A percentile compares a stretch with the other conserved stretches of the same genome.
These are phyloP conservation scores for Pseudopyricularia cyperi DNA, from an alignment of 2,329 filamentous ascomycete genomes.

Conservation along the genomic window DNA sequence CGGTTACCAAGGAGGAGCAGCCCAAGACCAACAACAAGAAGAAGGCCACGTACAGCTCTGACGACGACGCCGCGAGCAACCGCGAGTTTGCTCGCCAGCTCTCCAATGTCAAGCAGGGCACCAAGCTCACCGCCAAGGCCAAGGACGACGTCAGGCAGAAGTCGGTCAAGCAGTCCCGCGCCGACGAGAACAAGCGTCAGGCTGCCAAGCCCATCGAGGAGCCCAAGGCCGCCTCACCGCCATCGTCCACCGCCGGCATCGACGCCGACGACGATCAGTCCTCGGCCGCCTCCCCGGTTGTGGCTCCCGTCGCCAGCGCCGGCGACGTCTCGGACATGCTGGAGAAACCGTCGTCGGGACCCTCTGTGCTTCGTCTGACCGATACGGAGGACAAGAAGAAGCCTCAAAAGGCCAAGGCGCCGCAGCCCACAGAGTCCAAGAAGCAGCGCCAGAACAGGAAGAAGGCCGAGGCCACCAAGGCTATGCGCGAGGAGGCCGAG, in stretches of 20 bases:
- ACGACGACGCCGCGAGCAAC: slow-evolving; percentile 51
- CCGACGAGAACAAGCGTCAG: slow-evolving; percentile 24
- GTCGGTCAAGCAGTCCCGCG: slow-evolving; percentile 57
- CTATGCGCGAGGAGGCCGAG: slow-evolving; percentile 63
- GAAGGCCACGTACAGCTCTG: slow-evolving; percentile 24
- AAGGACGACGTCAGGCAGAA: slow-evolving; percentile 51
- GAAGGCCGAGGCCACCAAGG: slow-evolving; percentile 74
- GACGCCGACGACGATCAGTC: slow-evolving; percentile 77
- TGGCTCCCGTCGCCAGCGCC: slow-evolving; percentile 35
- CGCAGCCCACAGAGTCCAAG: slow-evolving; percentile 63
- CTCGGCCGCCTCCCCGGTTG: slow-evolving; percentile 46
- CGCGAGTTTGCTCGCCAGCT: slow-evolving; percentile 68
- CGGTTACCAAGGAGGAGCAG: slow-evolving; percentile 20
- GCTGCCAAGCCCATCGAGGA: slow-evolving; percentile 25
- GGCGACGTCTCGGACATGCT: slow-evolving; percentile 86
- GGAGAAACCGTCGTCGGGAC: slow-evolving; percentile 53
- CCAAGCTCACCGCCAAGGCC: slow-evolving; percentile 40
- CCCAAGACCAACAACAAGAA: slow-evolving; percentile 16
- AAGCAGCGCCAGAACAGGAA: slow-evolving; percentile 88
- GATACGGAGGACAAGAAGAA: slow-evolving; percentile 41
- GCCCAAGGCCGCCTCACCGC: slow-evolving; percentile 35
- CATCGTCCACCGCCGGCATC: slow-evolving; percentile 58
- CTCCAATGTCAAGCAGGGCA: slow-evolving; percentile 56
- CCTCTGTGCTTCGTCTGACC: slow-evolving; percentile 68
- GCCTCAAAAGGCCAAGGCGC: slow-evolving; percentile 44